These are phyloP conservation scores for Skeletonema costatum DNA, from an alignment of 108 stramenopile species.

Conservation along the genomic window DNA sequence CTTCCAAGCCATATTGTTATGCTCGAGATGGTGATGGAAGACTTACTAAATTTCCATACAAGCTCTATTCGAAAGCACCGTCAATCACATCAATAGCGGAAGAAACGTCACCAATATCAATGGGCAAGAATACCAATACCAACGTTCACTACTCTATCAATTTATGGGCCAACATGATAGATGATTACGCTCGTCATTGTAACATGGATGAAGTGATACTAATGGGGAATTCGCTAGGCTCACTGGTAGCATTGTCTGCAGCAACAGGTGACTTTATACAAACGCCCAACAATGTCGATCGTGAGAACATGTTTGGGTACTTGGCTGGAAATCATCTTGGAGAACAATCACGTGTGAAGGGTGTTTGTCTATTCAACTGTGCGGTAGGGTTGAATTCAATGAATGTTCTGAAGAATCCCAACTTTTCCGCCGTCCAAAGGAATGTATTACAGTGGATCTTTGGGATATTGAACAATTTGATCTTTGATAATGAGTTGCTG, in stretches of 20 bases:
- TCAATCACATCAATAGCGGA: neutral
- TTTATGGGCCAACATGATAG: conserved; percentile 68
- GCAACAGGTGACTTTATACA: conserved; percentile 60
- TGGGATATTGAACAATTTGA: conserved; percentile 48
- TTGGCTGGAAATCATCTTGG: conserved; percentile 15
- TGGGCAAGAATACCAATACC: conserved; percentile 13
- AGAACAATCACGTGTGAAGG: conserved; percentile 32
- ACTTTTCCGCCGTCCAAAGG: conserved; percentile 28
- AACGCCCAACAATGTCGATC: neutral
- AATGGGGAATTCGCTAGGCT: conserved; percentile 67
- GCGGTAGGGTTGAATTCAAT: conserved; percentile 67
- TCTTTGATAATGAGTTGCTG: conserved; percentile 55
- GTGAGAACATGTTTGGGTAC: conserved; percentile 6
- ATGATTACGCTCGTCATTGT: conserved; percentile 51
- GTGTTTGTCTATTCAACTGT: conserved; percentile 67
- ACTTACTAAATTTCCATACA: neutral
- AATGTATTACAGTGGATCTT: conserved; percentile 41
- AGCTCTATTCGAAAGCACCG: neutral
- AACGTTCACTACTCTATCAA: conserved; percentile 60
- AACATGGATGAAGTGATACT: conserved; percentile 52
- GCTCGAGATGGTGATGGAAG: neutral
- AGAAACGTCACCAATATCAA: neutral
- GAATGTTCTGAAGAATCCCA: conserved; percentile 54
- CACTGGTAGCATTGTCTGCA: conserved; percentile 59
- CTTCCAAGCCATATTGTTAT: conserved; percentile 46